These are phyloP conservation scores for Pyrenophora seminiperda DNA, from an alignment of 2,329 filamentous ascomycete species.

Conservation along the genomic window DNA sequence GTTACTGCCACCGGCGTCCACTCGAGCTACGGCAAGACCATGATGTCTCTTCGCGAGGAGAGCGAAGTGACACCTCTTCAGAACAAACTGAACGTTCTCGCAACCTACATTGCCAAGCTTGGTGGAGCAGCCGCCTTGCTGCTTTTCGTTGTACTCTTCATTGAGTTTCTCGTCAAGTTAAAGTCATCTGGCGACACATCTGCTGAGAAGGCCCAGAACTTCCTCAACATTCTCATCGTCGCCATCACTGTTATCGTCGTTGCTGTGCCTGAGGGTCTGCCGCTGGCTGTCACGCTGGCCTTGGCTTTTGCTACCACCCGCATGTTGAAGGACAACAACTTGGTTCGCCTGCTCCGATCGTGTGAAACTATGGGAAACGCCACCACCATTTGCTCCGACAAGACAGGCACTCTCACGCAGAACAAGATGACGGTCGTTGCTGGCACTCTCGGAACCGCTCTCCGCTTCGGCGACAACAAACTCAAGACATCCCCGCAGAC, in stretches of 20 bases:
- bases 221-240: conserved; percentile 67
- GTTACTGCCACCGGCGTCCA: conserved; percentile 76
- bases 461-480: conserved; percentile 59
- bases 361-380: conserved; percentile 76
- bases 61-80: conserved; percentile 79
- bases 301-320: conserved; percentile 70
- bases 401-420: conserved; percentile 49
- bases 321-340: conserved; percentile 72
- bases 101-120: conserved; percentile 79
- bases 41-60: conserved; percentile 78
- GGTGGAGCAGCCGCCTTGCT: conserved; percentile 77
- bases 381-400: conserved; percentile 76
- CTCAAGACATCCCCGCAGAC: conserved; percentile 31
- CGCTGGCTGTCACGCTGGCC: conserved; percentile 70
- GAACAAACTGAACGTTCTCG: conserved; percentile 75
- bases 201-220: conserved; percentile 76
- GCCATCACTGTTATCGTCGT: conserved; percentile 71
- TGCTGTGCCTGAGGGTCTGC: conserved; percentile 70
- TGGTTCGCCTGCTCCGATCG: conserved; percentile 69
- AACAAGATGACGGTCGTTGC: conserved; percentile 68
- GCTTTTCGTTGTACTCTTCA: conserved; percentile 83
- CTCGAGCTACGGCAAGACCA: conserved; percentile 75
- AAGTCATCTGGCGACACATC: conserved; percentile 59
- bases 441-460: conserved; percentile 66
- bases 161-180: conserved; percentile 78